Evolutionary conservation across 2,329 filamentous ascomycete genomes (phyloP).

Genomic region (Penicillium nordicum): DNA sequence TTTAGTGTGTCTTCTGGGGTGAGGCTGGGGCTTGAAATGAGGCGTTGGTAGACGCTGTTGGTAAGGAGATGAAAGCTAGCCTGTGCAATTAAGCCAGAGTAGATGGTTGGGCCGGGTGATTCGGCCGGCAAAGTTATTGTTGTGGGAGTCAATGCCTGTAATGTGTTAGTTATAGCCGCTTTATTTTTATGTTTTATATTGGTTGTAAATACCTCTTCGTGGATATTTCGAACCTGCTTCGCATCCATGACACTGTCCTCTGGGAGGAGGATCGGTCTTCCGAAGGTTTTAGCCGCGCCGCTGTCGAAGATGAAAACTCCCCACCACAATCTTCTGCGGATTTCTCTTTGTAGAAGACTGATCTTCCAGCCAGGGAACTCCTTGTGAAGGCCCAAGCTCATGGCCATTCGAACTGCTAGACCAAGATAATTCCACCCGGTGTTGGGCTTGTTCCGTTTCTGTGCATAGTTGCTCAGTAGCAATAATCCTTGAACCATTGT

Average conservation of each 20-base stretch:
- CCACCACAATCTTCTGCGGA: constrained; percentile 43
- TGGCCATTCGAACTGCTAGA: constrained; percentile 49
- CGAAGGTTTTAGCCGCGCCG: constrained; percentile 52
- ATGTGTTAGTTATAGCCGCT: background rate
- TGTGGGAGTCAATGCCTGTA: constrained; percentile 26
- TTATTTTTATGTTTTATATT: background rate
- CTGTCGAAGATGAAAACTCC: constrained; percentile 48
- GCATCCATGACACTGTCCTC: constrained; percentile 45
- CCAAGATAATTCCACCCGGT: constrained; percentile 51
- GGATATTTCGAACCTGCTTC: constrained; percentile 45
- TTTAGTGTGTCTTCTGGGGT: constrained; percentile 42
- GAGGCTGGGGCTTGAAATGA: constrained; percentile 43
- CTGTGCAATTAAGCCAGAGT: constrained; percentile 44
- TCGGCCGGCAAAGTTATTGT: constrained; percentile 39
- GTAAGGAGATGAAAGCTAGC: constrained; percentile 43
- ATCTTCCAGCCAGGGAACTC: constrained; percentile 50
- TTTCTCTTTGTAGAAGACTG: constrained; percentile 42
- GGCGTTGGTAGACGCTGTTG: constrained; percentile 45
- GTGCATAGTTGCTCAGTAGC: constrained; percentile 49
- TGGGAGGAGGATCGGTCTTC: constrained; percentile 47
- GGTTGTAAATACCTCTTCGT: constrained; percentile 34
- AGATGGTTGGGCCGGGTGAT: constrained; percentile 40
- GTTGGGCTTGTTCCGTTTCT: constrained; percentile 52
- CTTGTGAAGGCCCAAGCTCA: constrained; percentile 51
- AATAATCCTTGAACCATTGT: constrained; percentile 48